Evolutionary conservation across 179 eudicot genomes (phyloP), one percentile per base, ranked within the genome.

Genomic region (Spinacia oleracea): DNA sequence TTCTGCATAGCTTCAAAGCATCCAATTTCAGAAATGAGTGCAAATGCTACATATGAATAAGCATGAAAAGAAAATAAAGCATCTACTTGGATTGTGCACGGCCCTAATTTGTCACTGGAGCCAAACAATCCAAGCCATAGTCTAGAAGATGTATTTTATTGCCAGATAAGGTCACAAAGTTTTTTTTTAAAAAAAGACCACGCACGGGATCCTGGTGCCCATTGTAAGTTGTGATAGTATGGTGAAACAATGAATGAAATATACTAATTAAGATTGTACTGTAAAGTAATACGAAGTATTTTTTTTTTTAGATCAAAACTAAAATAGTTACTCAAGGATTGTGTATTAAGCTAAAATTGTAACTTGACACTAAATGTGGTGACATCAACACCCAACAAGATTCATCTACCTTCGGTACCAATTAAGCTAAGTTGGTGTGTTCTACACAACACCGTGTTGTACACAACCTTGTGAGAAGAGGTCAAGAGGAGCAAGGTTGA

Each of bases 1-100:
- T 70, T 84, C 97, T 95, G 98, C 89, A 88, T 73, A 84, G 83
- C 82, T 89, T 85, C 81, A 86, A 88, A 82, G 89, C 81, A 78
- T 81, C 70, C 70, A 77, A 59, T 48, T 81, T 85, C 60, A 87
- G 87, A 79, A 85, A 29, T 70, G 75, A 82, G 79, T 76, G 70
- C 46, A 76, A 6, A 72, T 35, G 70, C 62, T n/a, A 63, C 38
- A 80, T 48, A 56, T 72, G 55, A 68, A 50, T 78, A 77, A 70
- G 76, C 63, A 72, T 50, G 40, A 78, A 73, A 72, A 23, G 48
- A 63, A 80, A 67, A 78, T 53, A 81, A 72, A 75, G 78, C 79
- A 66, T 64, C 62, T 69, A 50, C 81, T 27, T 20, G 12, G 51
- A 14, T 60, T 71, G 15, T 15, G 40, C 58, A 65, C 27, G 53